Evolutionary conservation across 176 grass and related monocot species (phyloP), one percentile per base, ranked within the genome.

Genomic region (Dactylis glomerata): DNA sequence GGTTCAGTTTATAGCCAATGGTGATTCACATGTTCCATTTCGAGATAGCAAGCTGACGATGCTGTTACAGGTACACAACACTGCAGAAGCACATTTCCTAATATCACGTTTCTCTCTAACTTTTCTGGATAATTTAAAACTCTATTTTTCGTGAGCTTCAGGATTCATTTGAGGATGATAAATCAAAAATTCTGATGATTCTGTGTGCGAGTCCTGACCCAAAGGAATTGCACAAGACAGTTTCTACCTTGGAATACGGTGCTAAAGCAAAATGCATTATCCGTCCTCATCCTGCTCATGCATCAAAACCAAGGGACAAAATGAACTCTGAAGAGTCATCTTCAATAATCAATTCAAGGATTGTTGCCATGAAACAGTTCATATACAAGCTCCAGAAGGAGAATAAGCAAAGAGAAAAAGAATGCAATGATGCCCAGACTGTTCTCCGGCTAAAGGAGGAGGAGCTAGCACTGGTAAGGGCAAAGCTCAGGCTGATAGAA

Each of bases 111-210:
- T 30, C 20, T 64, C 24, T 72, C 8, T 57, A 36, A 54, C 3
- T 78, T 65, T 32, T 37, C 32, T 20, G 8, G 14, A 36, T 69
- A 44, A 79, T 22, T 41, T 42, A 26, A 42, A 38, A 27, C 10
- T 57, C n/a, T 5, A 30, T 61, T 37, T 45, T 86, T 82, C 24
- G 10, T 58, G 75, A 31, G 67, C 87, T 92, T 77, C 84, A 98
- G 95, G 92, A 98, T 81, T 98, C 95, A 14, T 98, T 98, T 42
- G 89, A 91, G 68, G 95, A 98, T 77, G 91, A 95, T 67, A 98
- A 89, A 68, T 98, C 92, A 6, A 98, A 98, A 86, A 98, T 98
- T 66, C 61, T 98, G 80, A 98, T 98, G 95, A 98, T 98, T 86
- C 89, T 98, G 1, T 98, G 95, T 27, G 95, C 87, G 26, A 98